Conservation (phyloP, 176 grass and related monocot species). For the Phragmites australis region DNA sequence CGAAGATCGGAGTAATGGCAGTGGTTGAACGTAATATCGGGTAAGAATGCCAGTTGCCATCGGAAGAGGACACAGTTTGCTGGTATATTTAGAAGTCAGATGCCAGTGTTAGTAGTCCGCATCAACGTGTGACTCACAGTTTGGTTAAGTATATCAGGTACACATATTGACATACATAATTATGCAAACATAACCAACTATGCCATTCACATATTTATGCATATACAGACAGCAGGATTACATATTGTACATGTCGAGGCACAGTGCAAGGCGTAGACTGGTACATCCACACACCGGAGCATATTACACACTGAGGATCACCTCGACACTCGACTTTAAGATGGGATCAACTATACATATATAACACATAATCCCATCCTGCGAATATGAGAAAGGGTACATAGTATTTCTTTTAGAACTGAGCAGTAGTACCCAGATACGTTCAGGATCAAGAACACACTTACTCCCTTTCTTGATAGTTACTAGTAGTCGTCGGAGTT, state of each 20-base stretch:
- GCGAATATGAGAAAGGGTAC: background rate
- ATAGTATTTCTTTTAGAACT: background rate
- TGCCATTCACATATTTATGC: background rate
- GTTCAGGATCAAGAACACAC: background rate
- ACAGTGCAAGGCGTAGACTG: background rate
- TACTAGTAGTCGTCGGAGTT: constrained; percentile 18
- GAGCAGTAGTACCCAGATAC: background rate
- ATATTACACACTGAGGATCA: background rate
- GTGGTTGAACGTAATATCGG: background rate
- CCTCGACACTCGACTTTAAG: background rate
- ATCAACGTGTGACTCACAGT: background rate
- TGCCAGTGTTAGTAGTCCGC: background rate
- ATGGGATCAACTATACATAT: background rate
- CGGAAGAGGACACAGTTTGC: background rate
- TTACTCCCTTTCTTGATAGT: background rate
- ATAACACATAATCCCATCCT: background rate
- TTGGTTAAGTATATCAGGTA: background rate
- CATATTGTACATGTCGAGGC: background rate
- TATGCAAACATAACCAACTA: background rate
- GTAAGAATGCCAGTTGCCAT: background rate
- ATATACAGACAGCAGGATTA: background rate
- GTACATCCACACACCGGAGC: background rate
- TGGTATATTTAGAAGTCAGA: background rate
- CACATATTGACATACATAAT: background rate
- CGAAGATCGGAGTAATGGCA: background rate